Base-by-base conservation (phyloP, 345 rosid species). In the Sisymbrium altissimum region DNA sequence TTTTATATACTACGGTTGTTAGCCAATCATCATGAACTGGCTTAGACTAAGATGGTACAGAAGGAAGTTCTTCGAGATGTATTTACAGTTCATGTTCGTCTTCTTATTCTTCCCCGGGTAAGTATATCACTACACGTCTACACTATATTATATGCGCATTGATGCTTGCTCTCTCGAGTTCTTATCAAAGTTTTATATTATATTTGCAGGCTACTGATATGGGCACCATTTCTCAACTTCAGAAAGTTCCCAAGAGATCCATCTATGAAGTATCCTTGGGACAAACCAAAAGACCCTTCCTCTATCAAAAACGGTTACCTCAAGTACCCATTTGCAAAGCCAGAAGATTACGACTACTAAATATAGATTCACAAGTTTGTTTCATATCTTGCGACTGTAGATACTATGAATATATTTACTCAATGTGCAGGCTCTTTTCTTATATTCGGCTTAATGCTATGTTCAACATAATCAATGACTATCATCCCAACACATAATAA, bases 1-100 rank as follows among this genome's bases (percentile, higher is more conserved):
- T 9, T n/a, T 21, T 2, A 25, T 39, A 48, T 27, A 18, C 60
- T 55, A 10, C 50, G 73, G 14, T 59, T 78, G 43, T 49, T 82
- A 94, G 96, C 98, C 96, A 52, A 84, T 94, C 79, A 87, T 91
- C 73, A 85, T 91, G 96, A 91, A 91, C 83, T 91, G 96, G 96
- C 82, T 89, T 7, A 81, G 98, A 81, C 63, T 84, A 71, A 89
- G 95, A 73, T 85, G 89, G 96, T 94, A 94, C 81, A 88, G 78
- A 72, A 88, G 97, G 75, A 91, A 89, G 32, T 83, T 88, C 11
- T 39, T 91, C 45, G 94, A 93, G 76, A 93, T 86, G 97, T 89
- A 88, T 66, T 44, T 91, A 32, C 97, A 93, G 79, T 91, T 93
- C 85, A 91, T 91, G 97, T 89, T 64, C 78, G 87, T 89, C 77